Evolutionary conservation across 169 alveolate genomes (phyloP).

Genomic region (Cryptosporidium andersoni): DNA sequence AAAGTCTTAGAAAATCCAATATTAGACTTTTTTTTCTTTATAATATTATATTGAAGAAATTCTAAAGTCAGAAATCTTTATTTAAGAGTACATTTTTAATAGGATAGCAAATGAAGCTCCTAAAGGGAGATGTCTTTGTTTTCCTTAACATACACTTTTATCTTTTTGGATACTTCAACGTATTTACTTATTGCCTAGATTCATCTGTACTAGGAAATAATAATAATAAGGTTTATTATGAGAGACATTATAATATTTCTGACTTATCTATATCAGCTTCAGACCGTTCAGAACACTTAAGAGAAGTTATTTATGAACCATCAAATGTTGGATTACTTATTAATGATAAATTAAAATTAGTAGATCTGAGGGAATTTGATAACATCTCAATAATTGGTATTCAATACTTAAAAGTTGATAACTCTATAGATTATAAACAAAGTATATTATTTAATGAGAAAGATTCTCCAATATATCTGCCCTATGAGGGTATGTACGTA

Average conservation of each 20-base stretch:
- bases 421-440: conserved; percentile 8
- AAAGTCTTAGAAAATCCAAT: too few species aligned
- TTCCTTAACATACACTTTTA: too few species aligned
- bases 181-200: too few species aligned
- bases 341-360: background rate
- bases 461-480: conserved; percentile 3
- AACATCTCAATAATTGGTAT: conserved; percentile 22
- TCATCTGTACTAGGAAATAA: background rate
- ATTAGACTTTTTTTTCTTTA: too few species aligned
- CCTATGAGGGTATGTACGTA: conserved; percentile 48
- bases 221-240: background rate
- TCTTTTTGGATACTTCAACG: too few species aligned
- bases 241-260: background rate
- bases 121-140: too few species aligned
- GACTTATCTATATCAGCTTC: conserved; percentile 25
- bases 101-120: too few species aligned
- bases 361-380: background rate
- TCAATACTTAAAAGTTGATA: background rate
- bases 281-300: conserved; percentile 57
- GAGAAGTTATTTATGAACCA: conserved; percentile 56
- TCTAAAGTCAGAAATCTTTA: too few species aligned
- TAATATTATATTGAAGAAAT: too few species aligned
- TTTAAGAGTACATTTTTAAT: too few species aligned
- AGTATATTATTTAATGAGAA: background rate
- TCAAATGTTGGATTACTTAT: conserved; percentile 9